Conservation (phyloP, 1,284 basidiomycete genomes). For the Ganoderma multipileum region DNA sequence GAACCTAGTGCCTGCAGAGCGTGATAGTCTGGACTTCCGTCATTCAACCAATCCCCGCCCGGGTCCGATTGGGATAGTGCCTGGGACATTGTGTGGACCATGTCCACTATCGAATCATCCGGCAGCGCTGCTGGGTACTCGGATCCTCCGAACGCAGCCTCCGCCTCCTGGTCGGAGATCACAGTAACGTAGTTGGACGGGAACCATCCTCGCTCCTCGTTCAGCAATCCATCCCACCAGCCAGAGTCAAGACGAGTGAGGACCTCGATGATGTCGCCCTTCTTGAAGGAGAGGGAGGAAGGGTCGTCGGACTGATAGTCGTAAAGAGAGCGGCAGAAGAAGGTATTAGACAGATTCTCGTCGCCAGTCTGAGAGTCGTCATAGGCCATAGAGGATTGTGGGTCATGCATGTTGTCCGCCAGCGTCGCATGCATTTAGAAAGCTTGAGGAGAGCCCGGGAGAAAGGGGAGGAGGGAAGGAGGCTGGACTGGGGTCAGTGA, state of each 20-base stretch:
- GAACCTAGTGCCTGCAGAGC: slow-evolving; percentile 17
- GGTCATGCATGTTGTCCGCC: slow-evolving; percentile 31
- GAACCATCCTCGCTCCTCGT: slow-evolving; percentile 94
- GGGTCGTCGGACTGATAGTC: slow-evolving; percentile 88
- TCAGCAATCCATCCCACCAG: slow-evolving; percentile 99
- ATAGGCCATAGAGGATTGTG: slow-evolving; percentile 26
- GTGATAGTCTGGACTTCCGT: slow-evolving; percentile 31
- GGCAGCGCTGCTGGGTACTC: slow-evolving; percentile 44
- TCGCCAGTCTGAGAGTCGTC: slow-evolving; percentile 42
- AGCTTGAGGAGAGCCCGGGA: slow-evolving; percentile 9
- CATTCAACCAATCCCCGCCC: slow-evolving; percentile 40
- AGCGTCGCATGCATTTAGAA: slow-evolving; percentile 28
- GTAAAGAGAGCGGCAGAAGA: slow-evolving; percentile 93
- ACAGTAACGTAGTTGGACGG: slow-evolving; percentile 93
- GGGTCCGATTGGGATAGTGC: slow-evolving; percentile 44
- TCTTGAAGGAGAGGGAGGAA: slow-evolving; percentile 88
- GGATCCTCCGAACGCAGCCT: slow-evolving; percentile 61
- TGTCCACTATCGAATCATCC: slow-evolving; percentile 52
- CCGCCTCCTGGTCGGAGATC: slow-evolving; percentile 83
- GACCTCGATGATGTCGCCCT: slow-evolving; percentile 94
- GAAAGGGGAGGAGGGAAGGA: slow-evolving; percentile 8
- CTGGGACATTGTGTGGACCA: slow-evolving; percentile 56
- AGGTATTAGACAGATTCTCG: slow-evolving; percentile 64
- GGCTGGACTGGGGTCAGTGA: slow-evolving; percentile 17
- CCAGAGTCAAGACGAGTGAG: slow-evolving; percentile 91